phyloP scores from a whole-genome alignment of 139 green algal species.

The Asterochloris erici region DNA sequence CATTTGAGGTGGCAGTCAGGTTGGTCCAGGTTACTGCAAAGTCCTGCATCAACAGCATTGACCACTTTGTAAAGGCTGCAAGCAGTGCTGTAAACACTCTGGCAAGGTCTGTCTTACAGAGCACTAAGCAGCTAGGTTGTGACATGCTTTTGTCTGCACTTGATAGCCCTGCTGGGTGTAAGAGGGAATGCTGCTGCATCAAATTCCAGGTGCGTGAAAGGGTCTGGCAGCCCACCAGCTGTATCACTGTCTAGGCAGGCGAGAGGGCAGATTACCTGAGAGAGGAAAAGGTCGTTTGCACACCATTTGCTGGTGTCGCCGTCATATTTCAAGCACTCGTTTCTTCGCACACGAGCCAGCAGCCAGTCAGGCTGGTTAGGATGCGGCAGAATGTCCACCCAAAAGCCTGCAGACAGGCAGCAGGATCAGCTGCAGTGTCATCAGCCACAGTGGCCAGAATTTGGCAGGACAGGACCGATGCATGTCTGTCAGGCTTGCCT shows the following conservation, averaged over 20 bases:
- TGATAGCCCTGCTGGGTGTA: not conserved
- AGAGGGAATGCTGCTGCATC: not conserved
- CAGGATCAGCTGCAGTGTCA: constrained; percentile 14
- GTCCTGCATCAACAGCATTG: constrained; percentile 28
- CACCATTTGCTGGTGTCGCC: constrained; percentile 36
- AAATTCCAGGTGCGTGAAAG: not conserved
- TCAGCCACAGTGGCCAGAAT: constrained; percentile 9
- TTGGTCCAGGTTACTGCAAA: constrained; percentile 71
- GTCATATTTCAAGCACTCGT: constrained; percentile 30
- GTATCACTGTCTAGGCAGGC: not conserved
- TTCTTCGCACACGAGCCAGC: constrained; percentile 35
- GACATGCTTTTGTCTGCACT: not conserved
- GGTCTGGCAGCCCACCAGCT: not conserved
- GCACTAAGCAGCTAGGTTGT: not conserved
- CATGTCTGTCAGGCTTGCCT: no score
- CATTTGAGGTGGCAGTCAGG: constrained; percentile 65
- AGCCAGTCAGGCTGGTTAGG: constrained; percentile 44
- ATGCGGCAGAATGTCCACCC: constrained; percentile 42
- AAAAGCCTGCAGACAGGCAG: constrained; percentile 26
- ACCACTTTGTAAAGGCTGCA: not conserved
- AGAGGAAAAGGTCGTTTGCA: constrained; percentile 64
- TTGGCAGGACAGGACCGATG: not conserved
- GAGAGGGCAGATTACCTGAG: constrained; percentile 30
- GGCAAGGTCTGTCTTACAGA: not conserved
- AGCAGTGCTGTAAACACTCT: not conserved